These are phyloP conservation scores for Chlorella sp. DNA, from an alignment of 139 green algal species.

Conservation along the genomic window DNA sequence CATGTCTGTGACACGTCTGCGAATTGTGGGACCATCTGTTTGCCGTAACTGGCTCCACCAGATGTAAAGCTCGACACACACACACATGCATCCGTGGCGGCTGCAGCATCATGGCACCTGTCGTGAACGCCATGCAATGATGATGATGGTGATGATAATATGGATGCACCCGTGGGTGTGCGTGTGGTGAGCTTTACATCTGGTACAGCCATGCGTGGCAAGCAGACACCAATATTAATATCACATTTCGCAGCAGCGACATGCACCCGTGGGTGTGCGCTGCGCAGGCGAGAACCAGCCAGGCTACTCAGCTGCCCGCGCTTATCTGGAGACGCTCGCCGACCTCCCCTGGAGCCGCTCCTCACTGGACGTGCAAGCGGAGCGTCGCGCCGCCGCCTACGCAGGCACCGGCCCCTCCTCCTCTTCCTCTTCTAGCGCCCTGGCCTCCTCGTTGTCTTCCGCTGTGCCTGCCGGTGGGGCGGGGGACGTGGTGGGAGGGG, in stretches of 20 bases:
- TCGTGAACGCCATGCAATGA: too few species aligned
- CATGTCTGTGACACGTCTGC: too few species aligned
- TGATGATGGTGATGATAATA: too few species aligned
- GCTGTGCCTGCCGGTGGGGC: not conserved
- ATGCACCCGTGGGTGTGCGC: not conserved
- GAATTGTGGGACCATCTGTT: too few species aligned
- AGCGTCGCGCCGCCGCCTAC: not conserved
- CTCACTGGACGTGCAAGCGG: not conserved
- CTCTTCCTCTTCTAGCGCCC: too few species aligned
- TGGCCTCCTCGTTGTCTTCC: too few species aligned
- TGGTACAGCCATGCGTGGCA: not conserved
- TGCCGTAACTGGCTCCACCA: too few species aligned
- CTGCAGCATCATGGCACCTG: too few species aligned
- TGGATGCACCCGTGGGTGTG: not conserved
- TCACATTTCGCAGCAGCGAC: not conserved
- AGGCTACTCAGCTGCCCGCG: conserved; percentile 40
- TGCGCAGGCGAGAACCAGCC: conserved; percentile 39
- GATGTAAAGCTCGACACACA: too few species aligned
- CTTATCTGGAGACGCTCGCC: conserved; percentile 68
- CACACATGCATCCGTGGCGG: too few species aligned
- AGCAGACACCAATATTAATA: not conserved
- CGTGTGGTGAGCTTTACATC: not conserved
- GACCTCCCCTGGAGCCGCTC: conserved; percentile 65
- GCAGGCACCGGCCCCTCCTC: too few species aligned
- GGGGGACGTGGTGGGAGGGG: not conserved